A percentile compares a stretch with the other conserved stretches of the same genome.
Evolutionary conservation across 1,139 yeast species (phyloP).

Genomic region (Suhomyces kunorum): DNA sequence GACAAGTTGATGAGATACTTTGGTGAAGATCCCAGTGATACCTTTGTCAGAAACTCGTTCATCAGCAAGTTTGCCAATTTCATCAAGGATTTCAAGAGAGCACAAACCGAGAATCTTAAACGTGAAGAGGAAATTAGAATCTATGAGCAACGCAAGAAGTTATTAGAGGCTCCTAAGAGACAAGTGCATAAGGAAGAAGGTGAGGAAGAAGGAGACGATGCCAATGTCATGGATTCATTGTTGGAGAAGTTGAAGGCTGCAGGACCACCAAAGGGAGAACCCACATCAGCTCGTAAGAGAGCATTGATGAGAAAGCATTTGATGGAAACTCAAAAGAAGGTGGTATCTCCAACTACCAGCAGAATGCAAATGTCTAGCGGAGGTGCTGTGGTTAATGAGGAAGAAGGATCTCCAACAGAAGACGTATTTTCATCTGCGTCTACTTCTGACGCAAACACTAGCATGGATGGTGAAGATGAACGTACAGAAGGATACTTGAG

Average conservation of each 20-base stretch:
- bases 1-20: slow-evolving; percentile 70
- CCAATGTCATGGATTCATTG: slow-evolving; percentile 72
- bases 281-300: slow-evolving; percentile 77
- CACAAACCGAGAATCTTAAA: slow-evolving; percentile 71
- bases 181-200: slow-evolving; percentile 20
- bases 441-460: slow-evolving; percentile 8
- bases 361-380: slow-evolving; percentile 1
- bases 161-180: slow-evolving; percentile 51
- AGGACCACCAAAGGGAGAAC: slow-evolving; percentile 71
- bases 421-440: slow-evolving; percentile 9
- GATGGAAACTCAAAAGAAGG: slow-evolving; percentile 37
- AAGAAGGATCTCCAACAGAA: slow-evolving; percentile 14
- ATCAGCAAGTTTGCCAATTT: slow-evolving; percentile 75
- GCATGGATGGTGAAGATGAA: slow-evolving; percentile 10
- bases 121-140: slow-evolving; percentile 79
- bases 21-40: slow-evolving; percentile 75
- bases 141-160: slow-evolving; percentile 70
- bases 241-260: slow-evolving; percentile 73
- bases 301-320: slow-evolving; percentile 73
- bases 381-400: slow-evolving; percentile 2
- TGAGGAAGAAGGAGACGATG: slow-evolving; percentile 34
- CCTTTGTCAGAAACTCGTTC: slow-evolving; percentile 66
- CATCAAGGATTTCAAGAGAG: slow-evolving; percentile 71
- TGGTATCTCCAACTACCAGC: slow-evolving; percentile 13
- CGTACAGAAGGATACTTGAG: slow-evolving; percentile 43